These are phyloP conservation scores for Miscanthus lutarioriparius DNA, from an alignment of 176 grass and related monocot genomes.

Conservation along the genomic window DNA sequence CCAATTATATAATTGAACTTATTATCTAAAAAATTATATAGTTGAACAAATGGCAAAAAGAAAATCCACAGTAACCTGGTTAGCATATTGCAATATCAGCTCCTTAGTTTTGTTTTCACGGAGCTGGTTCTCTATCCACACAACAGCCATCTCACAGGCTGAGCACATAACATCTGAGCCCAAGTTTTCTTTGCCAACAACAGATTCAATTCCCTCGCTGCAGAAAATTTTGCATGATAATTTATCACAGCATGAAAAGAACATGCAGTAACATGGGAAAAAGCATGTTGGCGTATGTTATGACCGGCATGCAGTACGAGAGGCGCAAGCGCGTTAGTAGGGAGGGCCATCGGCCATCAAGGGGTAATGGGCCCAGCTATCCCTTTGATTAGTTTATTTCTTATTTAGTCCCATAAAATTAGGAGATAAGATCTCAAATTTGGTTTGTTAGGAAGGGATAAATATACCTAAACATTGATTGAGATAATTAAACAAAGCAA, in stretches of 20 bases:
- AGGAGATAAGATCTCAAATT: no score
- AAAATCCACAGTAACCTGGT: conserved; percentile 46
- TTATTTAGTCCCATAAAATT: no score
- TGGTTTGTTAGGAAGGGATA: no score
- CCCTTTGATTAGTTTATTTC: no score
- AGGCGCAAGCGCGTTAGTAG: no score
- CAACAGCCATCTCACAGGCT: conserved; percentile 85
- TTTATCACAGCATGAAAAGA: background rate
- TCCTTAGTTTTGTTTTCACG: conserved; percentile 76
- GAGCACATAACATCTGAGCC: conserved; percentile 58
- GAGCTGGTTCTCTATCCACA: conserved; percentile 97
- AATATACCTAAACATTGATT: no score
- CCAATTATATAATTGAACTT: background rate
- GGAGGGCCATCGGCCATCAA: no score
- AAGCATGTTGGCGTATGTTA: background rate
- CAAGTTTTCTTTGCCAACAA: conserved; percentile 52
- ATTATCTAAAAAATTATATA: background rate
- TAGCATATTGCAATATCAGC: conserved; percentile 68
- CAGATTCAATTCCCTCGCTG: conserved; percentile 76
- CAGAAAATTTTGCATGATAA: background rate
- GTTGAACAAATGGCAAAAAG: background rate
- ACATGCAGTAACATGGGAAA: background rate
- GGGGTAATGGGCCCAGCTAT: no score
- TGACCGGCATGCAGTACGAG: no score
- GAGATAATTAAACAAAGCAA: no score